Percentiles rank a stretch among this genome's conserved stretches.
phyloP scores from a whole-genome alignment of 2,329 filamentous ascomycete species.

The Scolecobasidium constrictum region DNA sequence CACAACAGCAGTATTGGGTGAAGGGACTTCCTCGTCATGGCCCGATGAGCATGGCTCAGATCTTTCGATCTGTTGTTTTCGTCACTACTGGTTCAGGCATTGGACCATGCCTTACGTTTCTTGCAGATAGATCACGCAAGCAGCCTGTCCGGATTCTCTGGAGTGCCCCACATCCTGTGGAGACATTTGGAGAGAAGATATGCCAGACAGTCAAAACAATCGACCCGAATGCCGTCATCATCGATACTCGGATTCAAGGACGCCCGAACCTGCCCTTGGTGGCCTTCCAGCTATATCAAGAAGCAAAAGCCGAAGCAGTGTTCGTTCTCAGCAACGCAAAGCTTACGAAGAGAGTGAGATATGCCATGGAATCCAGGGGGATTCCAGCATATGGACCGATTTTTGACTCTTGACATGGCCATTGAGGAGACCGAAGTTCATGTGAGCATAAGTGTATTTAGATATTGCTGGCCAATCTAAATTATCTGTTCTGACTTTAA shows the following conservation, averaged over 20 bases:
- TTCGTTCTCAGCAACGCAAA: constrained; percentile 62
- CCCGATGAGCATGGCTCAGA: constrained; percentile 19
- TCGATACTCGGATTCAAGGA: constrained; percentile 51
- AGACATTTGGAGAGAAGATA: constrained; percentile 51
- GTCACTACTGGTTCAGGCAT: constrained; percentile 25
- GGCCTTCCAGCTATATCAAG: constrained; percentile 38
- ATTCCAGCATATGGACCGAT: constrained; percentile 62
- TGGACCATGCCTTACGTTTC: constrained; percentile 34
- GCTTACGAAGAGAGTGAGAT: constrained; percentile 58
- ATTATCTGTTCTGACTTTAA: no score
- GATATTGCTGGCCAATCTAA: no score
- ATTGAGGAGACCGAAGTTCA: neutral
- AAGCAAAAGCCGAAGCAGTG: constrained; percentile 51
- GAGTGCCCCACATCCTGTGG: constrained; percentile 51
- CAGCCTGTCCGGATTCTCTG: constrained; percentile 52
- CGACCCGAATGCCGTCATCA: constrained; percentile 53
- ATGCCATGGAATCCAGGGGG: constrained; percentile 54
- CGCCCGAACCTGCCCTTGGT: constrained; percentile 50
- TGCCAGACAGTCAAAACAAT: constrained; percentile 44
- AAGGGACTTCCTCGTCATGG: constrained; percentile 19
- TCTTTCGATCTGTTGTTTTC: constrained; percentile 21
- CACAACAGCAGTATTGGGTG: constrained; percentile 18
- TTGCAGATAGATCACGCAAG: no score
- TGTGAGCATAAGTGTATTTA: no score
- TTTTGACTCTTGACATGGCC: constrained; percentile 47